These are phyloP conservation scores for Boehmeria nivea DNA, from an alignment of 306 rosid genomes.

Conservation along the genomic window DNA sequence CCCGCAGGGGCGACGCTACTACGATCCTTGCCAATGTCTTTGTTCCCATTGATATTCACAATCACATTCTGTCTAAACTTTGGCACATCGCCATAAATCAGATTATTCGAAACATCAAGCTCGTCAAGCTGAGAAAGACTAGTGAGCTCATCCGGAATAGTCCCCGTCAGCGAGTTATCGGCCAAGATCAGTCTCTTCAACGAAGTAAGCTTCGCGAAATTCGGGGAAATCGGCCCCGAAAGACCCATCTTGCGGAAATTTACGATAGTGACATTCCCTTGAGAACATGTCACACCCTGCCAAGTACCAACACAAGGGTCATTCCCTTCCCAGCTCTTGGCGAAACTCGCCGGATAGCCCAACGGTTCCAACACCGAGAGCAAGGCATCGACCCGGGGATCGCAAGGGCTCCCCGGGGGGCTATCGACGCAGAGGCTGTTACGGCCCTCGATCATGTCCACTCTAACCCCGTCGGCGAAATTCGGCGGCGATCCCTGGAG, in stretches of 20 bases:
- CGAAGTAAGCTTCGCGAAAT: conserved; percentile 34
- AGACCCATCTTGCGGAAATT: conserved; percentile 55
- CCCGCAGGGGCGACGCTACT: conserved; percentile 13
- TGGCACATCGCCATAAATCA: conserved; percentile 51
- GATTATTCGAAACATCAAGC: conserved; percentile 58
- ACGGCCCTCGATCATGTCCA: conserved; percentile 28
- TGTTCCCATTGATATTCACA: conserved; percentile 44
- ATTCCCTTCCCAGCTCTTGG: conserved; percentile 57
- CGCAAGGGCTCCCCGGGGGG: conserved; percentile 37
- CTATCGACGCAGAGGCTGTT: conserved; percentile 46
- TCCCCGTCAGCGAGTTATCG: conserved; percentile 43
- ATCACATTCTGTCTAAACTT: conserved; percentile 29
- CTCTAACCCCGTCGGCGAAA: conserved; percentile 28
- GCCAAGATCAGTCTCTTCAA: conserved; percentile 40
- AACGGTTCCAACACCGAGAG: conserved; percentile 37
- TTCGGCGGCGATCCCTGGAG: conserved; percentile 71
- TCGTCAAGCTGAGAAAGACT: conserved; percentile 33
- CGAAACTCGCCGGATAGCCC: conserved; percentile 58
- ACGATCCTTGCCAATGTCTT: conserved; percentile 51
- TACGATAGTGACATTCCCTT: conserved; percentile 32
- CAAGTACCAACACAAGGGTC: conserved; percentile 59
- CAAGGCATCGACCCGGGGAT: conserved; percentile 41
- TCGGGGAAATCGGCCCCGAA: conserved; percentile 60
- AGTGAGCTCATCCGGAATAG: conserved; percentile 56
- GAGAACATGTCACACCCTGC: conserved; percentile 46